Evolutionary conservation across 352 stramenopile species (phyloP).

Genomic region (Globisporangium cylindrosporum): DNA sequence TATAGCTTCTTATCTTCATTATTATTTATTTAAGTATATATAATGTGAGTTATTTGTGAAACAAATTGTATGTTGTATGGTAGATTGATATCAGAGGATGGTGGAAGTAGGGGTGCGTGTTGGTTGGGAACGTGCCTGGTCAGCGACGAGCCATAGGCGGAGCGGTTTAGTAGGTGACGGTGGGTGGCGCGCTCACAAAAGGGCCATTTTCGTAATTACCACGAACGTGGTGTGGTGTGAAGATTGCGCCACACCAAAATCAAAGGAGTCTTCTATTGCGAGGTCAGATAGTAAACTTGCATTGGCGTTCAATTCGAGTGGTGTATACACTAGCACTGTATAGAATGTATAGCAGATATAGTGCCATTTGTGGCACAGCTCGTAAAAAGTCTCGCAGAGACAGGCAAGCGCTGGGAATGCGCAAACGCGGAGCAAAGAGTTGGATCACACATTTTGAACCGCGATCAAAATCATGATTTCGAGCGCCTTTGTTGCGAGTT

Average conservation of each 20-base stretch:
- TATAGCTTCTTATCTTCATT: background rate
- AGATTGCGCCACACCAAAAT: background rate
- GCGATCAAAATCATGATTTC: background rate
- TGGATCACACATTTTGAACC: background rate
- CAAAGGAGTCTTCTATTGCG: background rate
- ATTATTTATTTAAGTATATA: too few relatives aligned
- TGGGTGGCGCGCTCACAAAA: background rate
- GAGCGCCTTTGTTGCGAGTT: background rate
- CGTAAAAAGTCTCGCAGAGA: background rate
- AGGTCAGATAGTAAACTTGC: too few relatives aligned
- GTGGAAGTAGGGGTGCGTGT: background rate
- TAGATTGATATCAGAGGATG: background rate
- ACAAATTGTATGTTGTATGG: too few relatives aligned
- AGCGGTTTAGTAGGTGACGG: background rate
- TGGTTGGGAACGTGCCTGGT: slow-evolving; percentile 3
- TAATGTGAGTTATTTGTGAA: too few relatives aligned
- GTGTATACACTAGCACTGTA: too few relatives aligned
- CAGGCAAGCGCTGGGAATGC: background rate
- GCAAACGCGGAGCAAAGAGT: background rate
- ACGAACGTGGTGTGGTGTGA: background rate
- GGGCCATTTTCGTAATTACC: slow-evolving; percentile 3
- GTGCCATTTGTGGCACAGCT: background rate
- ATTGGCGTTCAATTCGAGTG: too few relatives aligned
- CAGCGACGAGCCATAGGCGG: background rate
- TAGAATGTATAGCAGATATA: too few relatives aligned